These are phyloP conservation scores for Noccaea bulbosa DNA, from an alignment of 345 rosid genomes.

Conservation along the genomic window DNA sequence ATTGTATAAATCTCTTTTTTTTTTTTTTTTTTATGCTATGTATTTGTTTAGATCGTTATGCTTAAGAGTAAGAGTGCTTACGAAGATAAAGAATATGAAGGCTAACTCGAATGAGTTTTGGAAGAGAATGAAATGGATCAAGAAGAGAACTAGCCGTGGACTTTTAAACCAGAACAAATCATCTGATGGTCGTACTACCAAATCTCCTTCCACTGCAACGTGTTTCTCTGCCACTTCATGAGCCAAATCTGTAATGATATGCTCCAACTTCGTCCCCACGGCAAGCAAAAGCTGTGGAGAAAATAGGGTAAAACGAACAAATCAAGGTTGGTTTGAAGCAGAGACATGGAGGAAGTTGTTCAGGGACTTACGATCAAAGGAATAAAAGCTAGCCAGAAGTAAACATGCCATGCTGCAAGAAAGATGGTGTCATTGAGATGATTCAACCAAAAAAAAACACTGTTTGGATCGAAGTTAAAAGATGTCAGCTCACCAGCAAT, in stretches of 20 bases:
- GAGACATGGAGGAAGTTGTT: not conserved
- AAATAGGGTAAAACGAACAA: not conserved
- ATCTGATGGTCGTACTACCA: constrained; percentile 80
- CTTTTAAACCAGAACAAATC: constrained; percentile 72
- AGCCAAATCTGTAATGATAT: constrained; percentile 68
- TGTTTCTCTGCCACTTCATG: constrained; percentile 79
- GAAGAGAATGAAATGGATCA: constrained; percentile 80
- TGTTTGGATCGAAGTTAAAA: not conserved
- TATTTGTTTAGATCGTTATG: not conserved
- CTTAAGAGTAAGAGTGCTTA: constrained; percentile 32
- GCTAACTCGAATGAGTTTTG: constrained; percentile 93
- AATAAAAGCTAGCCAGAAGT: constrained; percentile 77
- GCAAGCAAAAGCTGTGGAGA: constrained; percentile 67
- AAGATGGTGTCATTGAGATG: constrained; percentile 7
- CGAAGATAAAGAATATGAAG: constrained; percentile 77
- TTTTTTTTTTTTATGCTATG: not conserved
- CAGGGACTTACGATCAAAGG: constrained; percentile 62
- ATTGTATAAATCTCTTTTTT: not conserved
- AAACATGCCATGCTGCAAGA: constrained; percentile 78
- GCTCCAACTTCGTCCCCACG: constrained; percentile 79
- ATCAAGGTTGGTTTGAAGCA: constrained; percentile 5
- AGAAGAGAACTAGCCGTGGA: constrained; percentile 61
- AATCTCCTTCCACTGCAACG: constrained; percentile 62
- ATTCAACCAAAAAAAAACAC: not conserved
- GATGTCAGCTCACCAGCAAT: constrained; percentile 51